Conservation (phyloP, 2,329 filamentous ascomycete species). For the Neofusicoccum sp. region DNA sequence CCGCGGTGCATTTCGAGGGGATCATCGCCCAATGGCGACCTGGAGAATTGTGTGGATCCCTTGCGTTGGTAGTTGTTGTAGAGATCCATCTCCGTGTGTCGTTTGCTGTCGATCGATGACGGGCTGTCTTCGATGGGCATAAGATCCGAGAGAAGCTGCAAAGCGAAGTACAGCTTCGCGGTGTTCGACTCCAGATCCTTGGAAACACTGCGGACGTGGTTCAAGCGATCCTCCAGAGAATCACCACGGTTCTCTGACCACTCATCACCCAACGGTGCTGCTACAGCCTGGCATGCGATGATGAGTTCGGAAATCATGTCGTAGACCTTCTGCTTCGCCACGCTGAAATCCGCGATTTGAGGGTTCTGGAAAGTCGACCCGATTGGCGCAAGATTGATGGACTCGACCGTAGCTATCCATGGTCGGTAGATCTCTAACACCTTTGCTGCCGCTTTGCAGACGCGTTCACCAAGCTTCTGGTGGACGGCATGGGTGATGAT, state of each 20-base stretch:
- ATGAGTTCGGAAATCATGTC: constrained; percentile 90
- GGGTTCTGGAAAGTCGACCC: constrained; percentile 78
- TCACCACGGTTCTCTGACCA: constrained; percentile 93
- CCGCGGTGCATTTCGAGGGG: constrained; percentile 36
- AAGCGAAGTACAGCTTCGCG: constrained; percentile 80
- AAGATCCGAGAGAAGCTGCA: constrained; percentile 83
- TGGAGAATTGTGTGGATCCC: constrained; percentile 38
- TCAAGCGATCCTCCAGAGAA: constrained; percentile 80
- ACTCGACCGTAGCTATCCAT: constrained; percentile 88
- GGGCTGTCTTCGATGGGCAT: constrained; percentile 51
- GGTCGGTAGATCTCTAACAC: constrained; percentile 86
- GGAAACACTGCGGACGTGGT: constrained; percentile 73
- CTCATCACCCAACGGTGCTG: constrained; percentile 86
- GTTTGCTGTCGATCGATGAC: constrained; percentile 36
- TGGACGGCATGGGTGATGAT: constrained; percentile 77
- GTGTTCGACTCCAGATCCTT: constrained; percentile 82
- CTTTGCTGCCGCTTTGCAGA: constrained; percentile 74
- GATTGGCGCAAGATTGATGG: constrained; percentile 80
- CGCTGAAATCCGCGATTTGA: constrained; percentile 80
- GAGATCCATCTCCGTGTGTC: constrained; percentile 39
- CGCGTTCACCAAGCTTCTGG: constrained; percentile 73
- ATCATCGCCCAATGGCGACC: constrained; percentile 49
- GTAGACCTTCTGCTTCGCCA: constrained; percentile 90
- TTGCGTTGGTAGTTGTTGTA: constrained; percentile 29
- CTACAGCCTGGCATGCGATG: constrained; percentile 84